phyloP scores from a whole-genome alignment of 2,329 filamentous ascomycete genomes.

The Dothidotthia symphoricarpi region DNA sequence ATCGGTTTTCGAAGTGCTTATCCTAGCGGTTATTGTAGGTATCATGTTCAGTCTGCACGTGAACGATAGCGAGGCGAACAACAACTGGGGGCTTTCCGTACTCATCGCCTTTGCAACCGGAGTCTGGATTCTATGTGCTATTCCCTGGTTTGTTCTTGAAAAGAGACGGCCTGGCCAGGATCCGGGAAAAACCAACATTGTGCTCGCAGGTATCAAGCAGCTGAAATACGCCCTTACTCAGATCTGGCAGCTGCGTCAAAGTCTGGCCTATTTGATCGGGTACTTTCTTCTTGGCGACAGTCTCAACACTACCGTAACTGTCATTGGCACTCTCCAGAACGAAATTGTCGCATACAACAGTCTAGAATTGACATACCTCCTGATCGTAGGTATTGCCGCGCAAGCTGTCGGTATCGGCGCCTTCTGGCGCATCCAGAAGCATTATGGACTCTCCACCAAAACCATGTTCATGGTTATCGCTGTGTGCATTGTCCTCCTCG shows the following conservation, averaged over 20 bases:
- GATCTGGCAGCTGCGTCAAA: constrained; percentile 65
- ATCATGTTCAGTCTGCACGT: constrained; percentile 59
- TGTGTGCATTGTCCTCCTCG: constrained; percentile 60
- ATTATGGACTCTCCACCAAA: constrained; percentile 61
- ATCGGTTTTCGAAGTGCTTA: constrained; percentile 59
- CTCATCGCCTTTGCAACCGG: constrained; percentile 65
- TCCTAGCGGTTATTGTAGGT: constrained; percentile 26
- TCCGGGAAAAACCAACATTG: constrained; percentile 52
- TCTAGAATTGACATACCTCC: constrained; percentile 62
- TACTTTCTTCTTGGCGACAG: constrained; percentile 71
- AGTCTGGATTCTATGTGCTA: constrained; percentile 61
- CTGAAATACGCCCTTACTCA: constrained; percentile 55
- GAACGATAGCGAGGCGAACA: constrained; percentile 58
- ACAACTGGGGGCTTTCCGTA: constrained; percentile 66
- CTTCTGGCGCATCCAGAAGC: constrained; percentile 62
- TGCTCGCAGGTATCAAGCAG: constrained; percentile 61
- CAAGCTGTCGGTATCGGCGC: constrained; percentile 62
- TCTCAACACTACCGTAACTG: constrained; percentile 68
- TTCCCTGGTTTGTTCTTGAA: constrained; percentile 67
- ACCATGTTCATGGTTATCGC: constrained; percentile 68
- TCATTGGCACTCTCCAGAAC: constrained; percentile 65
- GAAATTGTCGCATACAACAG: constrained; percentile 64
- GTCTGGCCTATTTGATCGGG: constrained; percentile 59
- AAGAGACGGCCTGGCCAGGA: constrained; percentile 62
- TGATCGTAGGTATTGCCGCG: constrained; percentile 64